Evolutionary conservation across 306 rosid genomes (phyloP), one percentile per base, ranked within the genome.

Genomic region (Trichosanthes cucumerina): DNA sequence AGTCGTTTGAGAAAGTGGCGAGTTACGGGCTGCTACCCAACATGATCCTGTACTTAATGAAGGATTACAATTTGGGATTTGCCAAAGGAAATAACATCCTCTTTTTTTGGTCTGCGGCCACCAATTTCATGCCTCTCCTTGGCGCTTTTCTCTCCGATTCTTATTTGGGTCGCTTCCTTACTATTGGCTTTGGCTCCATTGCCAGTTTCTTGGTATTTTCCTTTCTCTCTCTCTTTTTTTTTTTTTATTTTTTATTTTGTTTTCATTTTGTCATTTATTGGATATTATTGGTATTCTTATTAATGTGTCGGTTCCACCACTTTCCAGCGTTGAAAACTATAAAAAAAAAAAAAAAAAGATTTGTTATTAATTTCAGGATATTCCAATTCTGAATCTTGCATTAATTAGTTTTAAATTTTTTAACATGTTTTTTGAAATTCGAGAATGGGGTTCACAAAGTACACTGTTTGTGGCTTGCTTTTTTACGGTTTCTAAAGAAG

Each of bases 91-190:
- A 84, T 3, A 89, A 82, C 49, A 59, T 87, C 5, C 15, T 91
- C 28, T 77, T 83, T 73, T 80, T 82, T 1, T 89, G 93, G 97
- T 60, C 83, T 46, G 93, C 92, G 11, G 87, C 86, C 8, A 68
- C 85, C 26, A 88, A 89, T 81, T 83, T 91, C 65, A 39, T 80
- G 82, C 93, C 97, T 36, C 12, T 88, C 33, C 0, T 89, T 16
- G 93, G 83, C 31, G 97, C 97, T 18, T 88, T 89, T 38, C n/a
- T 87, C n/a, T 82, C 92, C 36, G 93, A 91, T 91, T 88, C 93
- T 75, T 89, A 77, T 72, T 74, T 89, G 71, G 97, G 93, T 68
- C 92, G 92, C 8, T 91, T 91, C 64, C 87, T 81, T 39, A 60
- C 93, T 79, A 86, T 91, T 65, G 88, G 34, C 52, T 69, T 83